Percentiles rank a stretch among this genome's conserved stretches.
Evolutionary conservation across 257 asterid genomes (phyloP).

Genomic region (Scutellaria barbata): DNA sequence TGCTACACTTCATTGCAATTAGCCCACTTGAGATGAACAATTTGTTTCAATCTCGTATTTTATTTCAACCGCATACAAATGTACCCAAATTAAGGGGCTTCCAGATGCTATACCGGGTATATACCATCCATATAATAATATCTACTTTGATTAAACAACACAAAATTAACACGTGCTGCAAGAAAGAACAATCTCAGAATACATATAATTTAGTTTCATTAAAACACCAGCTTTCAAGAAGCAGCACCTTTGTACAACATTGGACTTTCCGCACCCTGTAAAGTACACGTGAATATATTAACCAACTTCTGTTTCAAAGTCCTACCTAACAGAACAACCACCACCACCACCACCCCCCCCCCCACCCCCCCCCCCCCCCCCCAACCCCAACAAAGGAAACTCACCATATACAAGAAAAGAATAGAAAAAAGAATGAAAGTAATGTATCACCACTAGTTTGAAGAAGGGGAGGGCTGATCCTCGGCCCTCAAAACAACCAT

Average conservation of each 20-base stretch:
- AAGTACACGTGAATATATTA: conserved; percentile 30
- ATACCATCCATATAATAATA: too few relatives aligned
- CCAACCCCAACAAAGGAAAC: conserved; percentile 14
- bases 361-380: conserved; percentile 16
- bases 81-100: too few relatives aligned
- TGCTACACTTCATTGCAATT: conserved; percentile 8
- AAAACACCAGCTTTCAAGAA: conserved; percentile 26
- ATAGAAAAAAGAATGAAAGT: conserved; percentile 29
- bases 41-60: background rate
- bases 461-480: conserved; percentile 47
- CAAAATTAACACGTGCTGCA: background rate
- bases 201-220: background rate
- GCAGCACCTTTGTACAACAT: conserved; percentile 19
- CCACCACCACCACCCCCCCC: conserved; percentile 16
- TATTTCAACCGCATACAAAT: background rate
- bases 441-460: conserved; percentile 36
- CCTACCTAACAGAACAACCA: conserved; percentile 6
- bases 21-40: background rate
- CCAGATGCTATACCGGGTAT: too few relatives aligned
- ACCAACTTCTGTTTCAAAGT: conserved; percentile 28
- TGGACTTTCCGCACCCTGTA: conserved; percentile 24
- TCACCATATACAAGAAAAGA: conserved; percentile 29
- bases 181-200: background rate
- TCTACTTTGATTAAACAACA: too few relatives aligned
- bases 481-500: conserved; percentile 59